Evolutionary conservation across 1,139 yeast genomes (phyloP).

Genomic region (Yamadazyma aaseri): DNA sequence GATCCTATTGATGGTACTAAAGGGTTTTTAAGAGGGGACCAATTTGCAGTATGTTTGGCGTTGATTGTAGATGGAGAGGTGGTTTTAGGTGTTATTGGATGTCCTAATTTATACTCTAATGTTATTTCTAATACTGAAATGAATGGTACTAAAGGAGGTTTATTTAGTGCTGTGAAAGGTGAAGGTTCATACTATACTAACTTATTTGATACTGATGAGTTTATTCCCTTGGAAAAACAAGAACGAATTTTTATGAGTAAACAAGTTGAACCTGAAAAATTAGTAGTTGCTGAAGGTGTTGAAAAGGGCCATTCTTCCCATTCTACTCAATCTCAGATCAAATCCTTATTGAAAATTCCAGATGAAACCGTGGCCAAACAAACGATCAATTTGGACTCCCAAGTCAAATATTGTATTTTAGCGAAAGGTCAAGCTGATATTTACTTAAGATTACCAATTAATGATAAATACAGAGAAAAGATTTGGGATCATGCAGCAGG

Average conservation of each 20-base stretch:
- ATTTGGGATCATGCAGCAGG: conserved; percentile 99
- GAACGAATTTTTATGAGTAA: conserved; percentile 44
- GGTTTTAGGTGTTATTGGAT: conserved; percentile 89
- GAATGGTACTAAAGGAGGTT: conserved; percentile 54
- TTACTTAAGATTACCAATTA: conserved; percentile 83
- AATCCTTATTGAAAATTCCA: conserved; percentile 51
- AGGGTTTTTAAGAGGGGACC: conserved; percentile 94
- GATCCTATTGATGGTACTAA: conserved; percentile 99
- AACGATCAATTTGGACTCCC: conserved; percentile 81
- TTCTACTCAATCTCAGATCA: conserved; percentile 78
- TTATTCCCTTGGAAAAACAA: conserved; percentile 38
- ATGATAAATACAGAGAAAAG: conserved; percentile 77
- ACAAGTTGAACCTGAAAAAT: conserved; percentile 39
- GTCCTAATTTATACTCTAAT: conserved; percentile 78
- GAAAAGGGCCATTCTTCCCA: conserved; percentile 96
- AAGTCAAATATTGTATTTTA: conserved; percentile 90
- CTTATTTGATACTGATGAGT: conserved; percentile 30
- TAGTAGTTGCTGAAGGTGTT: conserved; percentile 91
- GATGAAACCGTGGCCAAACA: conserved; percentile 44
- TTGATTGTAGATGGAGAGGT: conserved; percentile 83
- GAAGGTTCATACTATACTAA: conserved; percentile 67
- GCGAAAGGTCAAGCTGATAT: conserved; percentile 92
- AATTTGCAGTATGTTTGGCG: conserved; percentile 93
- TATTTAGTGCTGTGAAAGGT: conserved; percentile 75
- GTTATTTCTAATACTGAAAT: conserved; percentile 38